These are phyloP conservation scores for Acarospora socialis DNA, from an alignment of 2,329 filamentous ascomycete genomes.

Conservation along the genomic window DNA sequence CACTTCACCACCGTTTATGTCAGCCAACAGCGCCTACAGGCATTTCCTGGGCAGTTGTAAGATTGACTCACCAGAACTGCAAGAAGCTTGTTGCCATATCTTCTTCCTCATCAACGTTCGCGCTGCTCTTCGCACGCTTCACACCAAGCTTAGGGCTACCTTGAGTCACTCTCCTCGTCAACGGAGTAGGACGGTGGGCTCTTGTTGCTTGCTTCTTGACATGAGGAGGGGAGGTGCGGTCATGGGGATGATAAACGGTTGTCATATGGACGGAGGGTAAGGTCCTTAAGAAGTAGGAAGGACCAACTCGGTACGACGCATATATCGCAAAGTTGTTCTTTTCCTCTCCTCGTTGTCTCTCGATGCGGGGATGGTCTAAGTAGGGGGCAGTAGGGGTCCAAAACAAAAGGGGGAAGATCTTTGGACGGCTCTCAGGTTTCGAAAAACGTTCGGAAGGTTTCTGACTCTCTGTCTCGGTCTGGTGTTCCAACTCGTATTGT, in stretches of 20 bases:
- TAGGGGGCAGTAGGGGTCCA: too few species aligned
- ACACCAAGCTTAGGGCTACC: conserved; percentile 6
- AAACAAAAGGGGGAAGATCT: too few species aligned
- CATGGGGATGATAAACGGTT: conserved; percentile 8
- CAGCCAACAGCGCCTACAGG: conserved; percentile 17
- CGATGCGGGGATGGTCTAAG: too few species aligned
- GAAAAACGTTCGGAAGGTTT: too few species aligned
- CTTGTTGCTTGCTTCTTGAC: conserved; percentile 8
- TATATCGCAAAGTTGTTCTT: too few species aligned
- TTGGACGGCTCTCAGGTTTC: too few species aligned
- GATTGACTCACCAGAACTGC: conserved; percentile 39
- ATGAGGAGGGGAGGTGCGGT: conserved; percentile 10
- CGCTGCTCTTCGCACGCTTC: conserved; percentile 4
- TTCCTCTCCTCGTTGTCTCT: too few species aligned
- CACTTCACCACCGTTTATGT: conserved; percentile 29
- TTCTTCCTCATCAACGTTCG: conserved; percentile 29
- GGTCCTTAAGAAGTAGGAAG: too few species aligned
- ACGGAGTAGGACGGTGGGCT: conserved; percentile 7
- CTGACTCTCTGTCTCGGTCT: too few species aligned
- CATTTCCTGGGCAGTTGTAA: conserved; percentile 11
- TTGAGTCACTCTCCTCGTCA: conserved; percentile 4
- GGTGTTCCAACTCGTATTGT: too few species aligned
- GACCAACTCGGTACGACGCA: too few species aligned
- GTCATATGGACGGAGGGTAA: conserved; percentile 9
- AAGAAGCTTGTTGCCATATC: conserved; percentile 38